Evolutionary conservation across 2,329 filamentous ascomycete genomes (phyloP), one percentile per base, ranked within the genome.

Genomic region (Escovopsis sp.): DNA sequence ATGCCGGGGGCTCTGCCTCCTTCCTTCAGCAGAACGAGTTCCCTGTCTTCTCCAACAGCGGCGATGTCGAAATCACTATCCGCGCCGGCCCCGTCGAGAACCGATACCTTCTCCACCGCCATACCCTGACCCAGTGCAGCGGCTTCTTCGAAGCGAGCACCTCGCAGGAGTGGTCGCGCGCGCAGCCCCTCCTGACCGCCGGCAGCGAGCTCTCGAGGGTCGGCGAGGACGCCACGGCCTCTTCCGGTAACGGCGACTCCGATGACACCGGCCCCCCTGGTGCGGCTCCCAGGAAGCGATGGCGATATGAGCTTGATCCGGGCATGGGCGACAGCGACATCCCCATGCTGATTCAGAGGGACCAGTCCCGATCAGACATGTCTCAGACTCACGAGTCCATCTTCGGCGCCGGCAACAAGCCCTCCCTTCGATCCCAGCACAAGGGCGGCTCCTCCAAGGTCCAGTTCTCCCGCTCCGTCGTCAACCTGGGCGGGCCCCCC

Each of bases 81-180:
- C 74, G 71, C 55, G 72, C 76, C 12, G 67, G 81, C 41, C 46
- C 52, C 31, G 51, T 49, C 39, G 82, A 91, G 61, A 84, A 85
- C 57, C 74, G 83, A 46, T 96, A 95, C 58, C 70, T 95, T 37
- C 71, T 96, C 43, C 89, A 96, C 63, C 74, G 80, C 45, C 73
- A 95, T 54, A 94, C 89, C 34, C 67, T 96, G 50, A 80, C 84
- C 29, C 84, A 93, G 61, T 94, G 84, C 55, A 94, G 87, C 6
- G 87, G 86, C 13, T 95, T 94, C 67, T 96, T 96, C 57, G 85
- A 94, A 60, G 82, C 84, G 20, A 84, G 79, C 56, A 87, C 81
- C 36, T 86, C 78, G 53, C 78, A 81, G 43, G 80, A 88, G 57
- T 93, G 85, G 84, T 59, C 60, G 27, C 63, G 55, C 43, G 49